Evolutionary conservation across 768 basidiomycete genomes (phyloP).

Genomic region (Gautieria morchelliformis): DNA sequence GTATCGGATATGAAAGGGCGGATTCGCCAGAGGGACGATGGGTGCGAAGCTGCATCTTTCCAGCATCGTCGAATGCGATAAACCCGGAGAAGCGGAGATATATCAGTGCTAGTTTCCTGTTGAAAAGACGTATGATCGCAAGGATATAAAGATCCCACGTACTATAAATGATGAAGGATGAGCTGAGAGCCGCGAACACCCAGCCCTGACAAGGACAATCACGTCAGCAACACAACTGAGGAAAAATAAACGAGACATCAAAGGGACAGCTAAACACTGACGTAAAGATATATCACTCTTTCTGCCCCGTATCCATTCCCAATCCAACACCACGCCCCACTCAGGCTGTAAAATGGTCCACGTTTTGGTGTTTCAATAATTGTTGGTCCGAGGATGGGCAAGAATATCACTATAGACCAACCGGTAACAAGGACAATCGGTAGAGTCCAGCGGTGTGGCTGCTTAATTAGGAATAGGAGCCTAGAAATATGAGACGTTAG

Average conservation of each 20-base stretch:
- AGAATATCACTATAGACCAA: constrained; percentile 1
- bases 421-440: neutral
- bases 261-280: neutral
- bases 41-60: neutral
- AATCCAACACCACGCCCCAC: constrained; percentile 8
- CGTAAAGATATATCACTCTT: constrained; percentile 5
- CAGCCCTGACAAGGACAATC: neutral
- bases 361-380: neutral
- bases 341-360: constrained; percentile 1
- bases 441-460: neutral
- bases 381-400: constrained; percentile 4
- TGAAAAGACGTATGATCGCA: neutral
- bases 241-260: neutral
- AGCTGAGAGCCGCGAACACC: neutral
- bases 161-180: constrained; percentile 2
- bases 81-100: constrained; percentile 6
- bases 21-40: neutral
- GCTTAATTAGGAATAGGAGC: constrained; percentile 4
- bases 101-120: neutral
- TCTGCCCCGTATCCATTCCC: neutral
- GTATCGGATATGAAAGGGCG: neutral
- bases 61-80: neutral
- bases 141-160: neutral
- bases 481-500: neutral
- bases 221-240: neutral